Percentiles rank a stretch among this genome's conserved stretches.
phyloP scores from a whole-genome alignment of 2,329 filamentous ascomycete genomes.

The Diaporthe citrichinensis region DNA sequence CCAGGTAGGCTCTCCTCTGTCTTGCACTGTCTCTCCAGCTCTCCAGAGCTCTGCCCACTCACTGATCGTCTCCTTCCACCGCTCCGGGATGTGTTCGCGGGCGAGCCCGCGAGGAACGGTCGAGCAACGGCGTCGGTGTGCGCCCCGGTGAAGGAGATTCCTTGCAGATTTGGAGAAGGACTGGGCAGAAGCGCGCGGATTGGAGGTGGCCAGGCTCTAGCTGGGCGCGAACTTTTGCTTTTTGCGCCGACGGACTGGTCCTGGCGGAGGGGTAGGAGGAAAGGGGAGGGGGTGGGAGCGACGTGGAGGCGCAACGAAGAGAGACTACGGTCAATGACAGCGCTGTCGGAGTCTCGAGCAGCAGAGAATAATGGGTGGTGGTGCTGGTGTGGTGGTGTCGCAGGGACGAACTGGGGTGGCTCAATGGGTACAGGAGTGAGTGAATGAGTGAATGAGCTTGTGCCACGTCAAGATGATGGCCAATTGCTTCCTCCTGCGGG shows the following conservation, averaged over 20 bases:
- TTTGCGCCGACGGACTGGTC: slow-evolving; percentile 32
- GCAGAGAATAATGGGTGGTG: background rate
- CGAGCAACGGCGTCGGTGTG: slow-evolving; percentile 22
- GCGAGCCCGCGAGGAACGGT: slow-evolving; percentile 10
- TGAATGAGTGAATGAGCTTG: slow-evolving; percentile 33
- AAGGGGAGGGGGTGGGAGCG: background rate
- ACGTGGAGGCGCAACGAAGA: slow-evolving; percentile 6
- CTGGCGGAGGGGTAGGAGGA: slow-evolving; percentile 1
- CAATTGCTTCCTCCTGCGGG: slow-evolving; percentile 4
- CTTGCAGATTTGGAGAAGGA: slow-evolving; percentile 34
- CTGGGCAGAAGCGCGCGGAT: slow-evolving; percentile 4
- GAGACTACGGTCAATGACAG: background rate
- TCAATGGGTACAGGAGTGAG: slow-evolving; percentile 13
- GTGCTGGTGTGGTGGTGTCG: background rate
- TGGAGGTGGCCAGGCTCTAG: slow-evolving; percentile 9
- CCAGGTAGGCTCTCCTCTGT: slow-evolving; percentile 13
- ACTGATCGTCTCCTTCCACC: slow-evolving; percentile 6
- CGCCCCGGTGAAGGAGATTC: slow-evolving; percentile 14
- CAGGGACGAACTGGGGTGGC: background rate
- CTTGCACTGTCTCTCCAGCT: slow-evolving; percentile 3
- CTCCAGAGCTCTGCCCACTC: slow-evolving; percentile 13
- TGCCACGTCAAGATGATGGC: slow-evolving; percentile 32
- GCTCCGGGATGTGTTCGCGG: slow-evolving; percentile 27
- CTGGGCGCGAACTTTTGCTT: slow-evolving; percentile 31
- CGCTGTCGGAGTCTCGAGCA: slow-evolving; percentile 6